Percentiles rank a stretch among this genome's conserved stretches.
phyloP scores from a whole-genome alignment of 495 filamentous ascomycete genomes.

The Pseudotulostoma volvatum region DNA sequence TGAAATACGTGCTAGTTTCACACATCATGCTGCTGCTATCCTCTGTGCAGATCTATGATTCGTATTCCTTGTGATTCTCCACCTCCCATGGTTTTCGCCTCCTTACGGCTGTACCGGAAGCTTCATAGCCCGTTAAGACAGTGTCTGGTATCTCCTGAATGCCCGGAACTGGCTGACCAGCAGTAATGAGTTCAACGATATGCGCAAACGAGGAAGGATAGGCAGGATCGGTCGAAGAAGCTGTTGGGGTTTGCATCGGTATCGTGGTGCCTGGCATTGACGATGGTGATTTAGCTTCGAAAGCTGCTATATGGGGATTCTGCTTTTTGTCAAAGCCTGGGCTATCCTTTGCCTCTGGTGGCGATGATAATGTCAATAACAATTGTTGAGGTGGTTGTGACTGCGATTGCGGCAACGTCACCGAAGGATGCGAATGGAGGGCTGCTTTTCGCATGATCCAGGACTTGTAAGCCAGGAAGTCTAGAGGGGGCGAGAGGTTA shows the following conservation, averaged over 20 bases:
- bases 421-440: background rate
- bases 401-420: background rate
- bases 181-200: constrained; percentile 76
- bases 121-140: constrained; percentile 48
- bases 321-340: too few relatives aligned
- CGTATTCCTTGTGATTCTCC: constrained; percentile 9
- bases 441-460: constrained; percentile 23
- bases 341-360: background rate
- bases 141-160: constrained; percentile 81
- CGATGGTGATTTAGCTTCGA: background rate
- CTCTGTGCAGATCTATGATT: too few relatives aligned
- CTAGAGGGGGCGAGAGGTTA: constrained; percentile 20
- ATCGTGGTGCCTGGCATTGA: background rate
- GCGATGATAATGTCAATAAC: constrained; percentile 1
- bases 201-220: constrained; percentile 81
- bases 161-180: constrained; percentile 70
- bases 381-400: background rate
- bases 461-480: constrained; percentile 24
- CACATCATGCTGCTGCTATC: background rate
- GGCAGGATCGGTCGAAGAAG: constrained; percentile 33
- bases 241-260: constrained; percentile 1
- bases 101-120: constrained; percentile 31
- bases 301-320: too few relatives aligned
- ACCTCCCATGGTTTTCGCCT: constrained; percentile 75
- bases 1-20: background rate